Evolutionary conservation across 2,329 filamentous ascomycete genomes (phyloP), one percentile per base, ranked within the genome.

Genomic region (Chaetomium sp.): DNA sequence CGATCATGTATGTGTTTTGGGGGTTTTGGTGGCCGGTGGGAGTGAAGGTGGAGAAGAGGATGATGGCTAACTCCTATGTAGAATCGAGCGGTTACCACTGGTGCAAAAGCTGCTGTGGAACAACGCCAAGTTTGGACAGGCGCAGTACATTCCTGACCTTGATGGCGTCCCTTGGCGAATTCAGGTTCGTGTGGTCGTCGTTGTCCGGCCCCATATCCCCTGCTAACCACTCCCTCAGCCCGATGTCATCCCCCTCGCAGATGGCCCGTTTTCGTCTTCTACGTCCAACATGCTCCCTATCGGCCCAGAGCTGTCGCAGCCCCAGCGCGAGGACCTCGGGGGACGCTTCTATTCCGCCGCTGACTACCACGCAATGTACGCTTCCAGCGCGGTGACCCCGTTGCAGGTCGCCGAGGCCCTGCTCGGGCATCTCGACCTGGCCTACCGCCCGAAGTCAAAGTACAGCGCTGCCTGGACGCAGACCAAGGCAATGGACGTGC

Each of bases 301-400:
- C 38, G 73, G 71, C 3, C 61, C 72, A 0, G 70, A 75, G 38
- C 70, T 79, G 3, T 68, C 70, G 48, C 66, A 68, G 46, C 70
- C 70, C 9, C 72, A 73, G 49, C 71, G 78, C 6, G 66, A 70
- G 12, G 67, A 72, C 45, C 66, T 74, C 10, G 63, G 69, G 5
- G 75, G 74, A 12, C 78, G 80, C 45, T 89, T 88, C 72, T 82
- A 85, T 68, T 87, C 87, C 3, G 80, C 84, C 32, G 78, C 80
- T 10, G 89, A 96, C 71, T 96, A 91, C 68, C 85, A 90, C 67
- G 79, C 81, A 51, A 79, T 88, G 42, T 95, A 91, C 73, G 79
- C 78, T 59, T 81, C 81, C 5, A 87, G 88, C 50, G 74, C 79
- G 57, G 67, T 86, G 55, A 94, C 89, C 0, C 91, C 91, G 0